These are phyloP conservation scores for Solanum pennellii DNA, from an alignment of 257 asterid genomes.

Conservation along the genomic window DNA sequence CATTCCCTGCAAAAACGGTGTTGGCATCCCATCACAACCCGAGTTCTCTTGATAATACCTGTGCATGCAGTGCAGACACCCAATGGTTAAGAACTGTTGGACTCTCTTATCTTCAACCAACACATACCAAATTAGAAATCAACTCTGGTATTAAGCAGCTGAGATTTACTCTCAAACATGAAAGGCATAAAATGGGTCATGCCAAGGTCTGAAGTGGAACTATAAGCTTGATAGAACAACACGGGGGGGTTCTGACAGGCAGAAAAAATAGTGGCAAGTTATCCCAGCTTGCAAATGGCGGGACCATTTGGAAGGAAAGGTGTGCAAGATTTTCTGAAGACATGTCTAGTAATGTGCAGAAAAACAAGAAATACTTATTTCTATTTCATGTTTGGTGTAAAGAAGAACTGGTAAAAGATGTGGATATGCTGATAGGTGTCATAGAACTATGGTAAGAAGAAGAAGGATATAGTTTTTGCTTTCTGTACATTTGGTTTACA, in stretches of 20 bases:
- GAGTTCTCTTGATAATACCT: constrained; percentile 41
- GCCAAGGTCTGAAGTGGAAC: neutral
- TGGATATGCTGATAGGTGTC: neutral
- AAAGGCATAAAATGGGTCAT: neutral
- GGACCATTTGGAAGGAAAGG: neutral
- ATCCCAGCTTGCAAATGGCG: neutral
- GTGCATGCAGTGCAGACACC: neutral
- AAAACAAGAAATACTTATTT: neutral
- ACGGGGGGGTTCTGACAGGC: neutral
- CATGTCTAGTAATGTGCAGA: neutral
- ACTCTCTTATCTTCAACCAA: neutral
- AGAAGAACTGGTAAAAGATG: neutral
- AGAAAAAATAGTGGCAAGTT: neutral
- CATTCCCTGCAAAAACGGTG: constrained; percentile 57
- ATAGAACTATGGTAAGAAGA: neutral
- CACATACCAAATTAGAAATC: neutral
- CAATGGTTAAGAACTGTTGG: neutral
- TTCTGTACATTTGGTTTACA: neutral
- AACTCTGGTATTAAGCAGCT: neutral
- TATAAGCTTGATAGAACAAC: neutral
- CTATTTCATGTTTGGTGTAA: neutral
- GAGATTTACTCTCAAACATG: neutral
- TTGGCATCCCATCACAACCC: constrained; percentile 48
- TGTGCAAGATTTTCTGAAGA: neutral
- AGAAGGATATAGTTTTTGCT: neutral